These are phyloP conservation scores for Flaveria brownii DNA, from an alignment of 129 eudicot species.

Conservation along the genomic window DNA sequence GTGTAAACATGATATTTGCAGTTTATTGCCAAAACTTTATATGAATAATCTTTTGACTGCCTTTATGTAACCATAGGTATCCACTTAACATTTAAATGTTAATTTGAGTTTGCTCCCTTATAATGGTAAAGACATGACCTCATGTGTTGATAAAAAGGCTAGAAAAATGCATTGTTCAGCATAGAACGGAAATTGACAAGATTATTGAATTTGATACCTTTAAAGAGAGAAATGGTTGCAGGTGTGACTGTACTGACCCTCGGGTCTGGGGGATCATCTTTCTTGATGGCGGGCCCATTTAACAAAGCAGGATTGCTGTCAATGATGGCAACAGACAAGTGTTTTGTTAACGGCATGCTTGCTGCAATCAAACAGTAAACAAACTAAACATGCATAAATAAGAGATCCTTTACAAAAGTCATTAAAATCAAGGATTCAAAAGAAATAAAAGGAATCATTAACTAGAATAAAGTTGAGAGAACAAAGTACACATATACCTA, in stretches of 20 bases:
- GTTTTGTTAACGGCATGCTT: conserved; percentile 71
- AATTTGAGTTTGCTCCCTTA: conserved; percentile 1
- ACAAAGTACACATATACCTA: conserved; percentile 50
- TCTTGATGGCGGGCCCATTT: conserved; percentile 49
- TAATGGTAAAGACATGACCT: not conserved
- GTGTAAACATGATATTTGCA: not conserved
- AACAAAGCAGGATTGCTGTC: conserved; percentile 88
- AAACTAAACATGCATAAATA: conserved; percentile 18
- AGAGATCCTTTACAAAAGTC: not conserved
- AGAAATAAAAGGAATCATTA: not conserved
- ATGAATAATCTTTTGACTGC: not conserved
- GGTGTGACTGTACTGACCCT: conserved; percentile 99
- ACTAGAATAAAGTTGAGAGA: not conserved
- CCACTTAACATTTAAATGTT: not conserved
- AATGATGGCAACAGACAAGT: conserved; percentile 81
- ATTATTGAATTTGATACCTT: conserved; percentile 55
- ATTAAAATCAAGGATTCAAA: not conserved
- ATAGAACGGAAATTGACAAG: conserved; percentile 30
- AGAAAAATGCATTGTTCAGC: conserved; percentile 8
- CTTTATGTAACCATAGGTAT: conserved; percentile 11
- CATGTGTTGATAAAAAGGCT: conserved; percentile 4
- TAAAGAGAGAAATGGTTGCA: conserved; percentile 74
- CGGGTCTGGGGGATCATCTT: conserved; percentile 92
- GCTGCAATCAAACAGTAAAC: conserved; percentile 55
- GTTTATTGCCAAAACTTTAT: not conserved